These are phyloP conservation scores for Meredithiella fracta DNA, from an alignment of 2,329 filamentous ascomycete genomes.

Conservation along the genomic window DNA sequence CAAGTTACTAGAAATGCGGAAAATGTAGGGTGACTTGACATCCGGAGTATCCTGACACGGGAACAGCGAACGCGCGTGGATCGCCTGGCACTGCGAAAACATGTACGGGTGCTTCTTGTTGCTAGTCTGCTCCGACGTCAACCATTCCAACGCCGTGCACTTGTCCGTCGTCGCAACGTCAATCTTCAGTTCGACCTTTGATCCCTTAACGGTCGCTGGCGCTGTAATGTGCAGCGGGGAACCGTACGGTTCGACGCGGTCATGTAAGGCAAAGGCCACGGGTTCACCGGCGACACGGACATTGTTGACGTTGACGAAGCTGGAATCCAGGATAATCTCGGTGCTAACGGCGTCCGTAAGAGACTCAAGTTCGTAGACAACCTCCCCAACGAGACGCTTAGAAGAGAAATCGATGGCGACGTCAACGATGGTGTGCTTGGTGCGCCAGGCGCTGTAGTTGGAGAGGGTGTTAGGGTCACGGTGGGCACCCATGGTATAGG, in stretches of 20 bases:
- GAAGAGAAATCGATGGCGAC: conserved; percentile 71
- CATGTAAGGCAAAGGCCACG: conserved; percentile 51
- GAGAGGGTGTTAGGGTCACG: conserved; percentile 80
- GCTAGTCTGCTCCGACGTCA: conserved; percentile 81
- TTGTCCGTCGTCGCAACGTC: conserved; percentile 65
- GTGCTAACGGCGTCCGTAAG: conserved; percentile 55
- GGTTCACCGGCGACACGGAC: conserved; percentile 53
- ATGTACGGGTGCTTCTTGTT: conserved; percentile 95
- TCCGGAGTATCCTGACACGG: conserved; percentile 96
- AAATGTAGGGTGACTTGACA: conserved; percentile 87
- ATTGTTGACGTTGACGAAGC: conserved; percentile 55
- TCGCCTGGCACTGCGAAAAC: conserved; percentile 96
- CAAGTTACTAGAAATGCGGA: conserved; percentile 70
- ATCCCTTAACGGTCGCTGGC: conserved; percentile 34
- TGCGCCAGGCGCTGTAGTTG: conserved; percentile 81
- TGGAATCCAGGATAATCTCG: conserved; percentile 79
- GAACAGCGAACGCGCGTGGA: conserved; percentile 84
- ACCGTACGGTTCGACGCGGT: conserved; percentile 57
- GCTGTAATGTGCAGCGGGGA: conserved; percentile 51
- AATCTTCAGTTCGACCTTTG: conserved; percentile 43
- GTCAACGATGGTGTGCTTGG: conserved; percentile 65
- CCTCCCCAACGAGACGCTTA: conserved; percentile 60
- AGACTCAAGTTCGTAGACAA: conserved; percentile 60
- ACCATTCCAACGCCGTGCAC: conserved; percentile 89
- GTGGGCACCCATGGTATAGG: conserved; percentile 14